Conservation (phyloP, 345 rosid species). For the Moricandia moricandioides region DNA sequence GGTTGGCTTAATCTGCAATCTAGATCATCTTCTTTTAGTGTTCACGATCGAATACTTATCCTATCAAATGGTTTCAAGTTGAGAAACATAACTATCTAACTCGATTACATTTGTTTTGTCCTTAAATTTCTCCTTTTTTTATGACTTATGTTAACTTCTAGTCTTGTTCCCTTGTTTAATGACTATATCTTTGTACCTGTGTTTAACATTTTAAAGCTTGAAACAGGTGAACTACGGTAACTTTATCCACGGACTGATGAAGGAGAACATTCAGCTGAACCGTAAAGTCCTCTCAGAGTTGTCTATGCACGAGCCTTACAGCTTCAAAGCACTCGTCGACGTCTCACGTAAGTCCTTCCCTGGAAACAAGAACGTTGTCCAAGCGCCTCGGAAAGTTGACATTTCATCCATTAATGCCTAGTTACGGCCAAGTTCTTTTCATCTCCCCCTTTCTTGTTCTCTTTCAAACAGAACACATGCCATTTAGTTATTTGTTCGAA, state of each 20-base stretch:
- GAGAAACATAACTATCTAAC: not conserved
- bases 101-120: not conserved
- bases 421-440: slow-evolving; percentile 29
- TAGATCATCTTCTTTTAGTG: not conserved
- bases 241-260: slow-evolving; percentile 88
- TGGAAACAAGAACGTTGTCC: slow-evolving; percentile 80
- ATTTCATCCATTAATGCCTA: slow-evolving; percentile 53
- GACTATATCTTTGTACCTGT: not conserved
- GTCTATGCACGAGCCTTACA: slow-evolving; percentile 87
- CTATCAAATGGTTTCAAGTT: not conserved
- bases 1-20: not conserved
- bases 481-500: not conserved
- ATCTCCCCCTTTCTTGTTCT: not conserved
- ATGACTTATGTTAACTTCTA: slow-evolving; percentile 2
- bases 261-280: slow-evolving; percentile 93
- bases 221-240: slow-evolving; percentile 81
- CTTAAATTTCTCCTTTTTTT: not conserved
- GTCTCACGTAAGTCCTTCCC: slow-evolving; percentile 75
- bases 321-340: slow-evolving; percentile 90
- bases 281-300: slow-evolving; percentile 82
- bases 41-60: not conserved
- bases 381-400: slow-evolving; percentile 56
- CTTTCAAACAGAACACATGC: not conserved
- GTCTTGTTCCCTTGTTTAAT: not conserved
- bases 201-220: slow-evolving; percentile 6